Percentiles rank a stretch among this genome's conserved stretches.
phyloP scores from a whole-genome alignment of 106 monocot genomes.

The Acorus gramineus region DNA sequence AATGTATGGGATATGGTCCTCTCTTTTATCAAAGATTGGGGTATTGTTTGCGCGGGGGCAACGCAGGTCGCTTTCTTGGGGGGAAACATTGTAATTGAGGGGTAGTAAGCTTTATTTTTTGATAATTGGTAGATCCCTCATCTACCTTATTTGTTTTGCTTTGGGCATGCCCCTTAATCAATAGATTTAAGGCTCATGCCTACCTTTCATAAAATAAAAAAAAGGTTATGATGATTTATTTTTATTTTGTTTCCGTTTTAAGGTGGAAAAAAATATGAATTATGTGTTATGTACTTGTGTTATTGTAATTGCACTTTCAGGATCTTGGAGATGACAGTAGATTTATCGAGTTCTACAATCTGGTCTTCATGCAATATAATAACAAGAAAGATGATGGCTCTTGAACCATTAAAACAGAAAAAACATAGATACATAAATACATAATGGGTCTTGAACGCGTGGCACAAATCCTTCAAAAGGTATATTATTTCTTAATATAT shows the following conservation, averaged over 20 bases:
- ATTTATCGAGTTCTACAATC: constrained; percentile 98
- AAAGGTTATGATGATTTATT: constrained; percentile 13
- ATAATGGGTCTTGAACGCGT: constrained; percentile 98
- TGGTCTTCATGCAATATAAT: constrained; percentile 93
- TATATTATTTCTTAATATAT: background rate
- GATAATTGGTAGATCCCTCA: too few relatives aligned
- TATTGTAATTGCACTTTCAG: constrained; percentile 32
- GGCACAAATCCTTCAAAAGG: constrained; percentile 95
- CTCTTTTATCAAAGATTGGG: too few relatives aligned
- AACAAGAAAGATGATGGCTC: constrained; percentile 97
- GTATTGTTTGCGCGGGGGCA: too few relatives aligned
- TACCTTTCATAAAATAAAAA: too few relatives aligned
- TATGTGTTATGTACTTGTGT: background rate
- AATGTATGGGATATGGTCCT: too few relatives aligned
- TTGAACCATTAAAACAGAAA: constrained; percentile 91
- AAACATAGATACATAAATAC: constrained; percentile 99
- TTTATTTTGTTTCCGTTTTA: background rate
- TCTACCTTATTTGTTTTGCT: too few relatives aligned
- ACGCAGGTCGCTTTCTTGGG: too few relatives aligned
- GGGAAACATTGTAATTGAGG: too few relatives aligned
- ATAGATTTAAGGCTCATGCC: too few relatives aligned
- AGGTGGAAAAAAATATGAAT: background rate
- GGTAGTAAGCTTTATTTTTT: too few relatives aligned
- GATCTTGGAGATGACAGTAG: constrained; percentile 87
- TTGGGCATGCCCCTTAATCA: too few relatives aligned